Percentiles rank a stretch among this genome's conserved stretches.
phyloP scores from a whole-genome alignment of 1,139 yeast genomes.

The Pichia inconspicua region DNA sequence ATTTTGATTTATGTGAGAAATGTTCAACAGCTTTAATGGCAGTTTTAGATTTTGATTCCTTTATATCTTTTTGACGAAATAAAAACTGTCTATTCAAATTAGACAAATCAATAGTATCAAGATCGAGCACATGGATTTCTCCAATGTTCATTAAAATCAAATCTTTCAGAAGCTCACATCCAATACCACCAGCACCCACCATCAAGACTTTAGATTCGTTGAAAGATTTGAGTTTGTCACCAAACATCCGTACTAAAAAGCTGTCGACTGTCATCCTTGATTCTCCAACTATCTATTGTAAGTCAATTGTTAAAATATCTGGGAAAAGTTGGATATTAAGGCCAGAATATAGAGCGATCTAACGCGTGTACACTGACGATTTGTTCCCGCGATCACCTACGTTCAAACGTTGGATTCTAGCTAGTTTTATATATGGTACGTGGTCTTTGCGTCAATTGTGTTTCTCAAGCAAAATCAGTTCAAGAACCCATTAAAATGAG shows the following conservation, averaged over 20 bases:
- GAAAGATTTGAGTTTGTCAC: slow-evolving; percentile 30
- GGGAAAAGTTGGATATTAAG: too few relatives aligned
- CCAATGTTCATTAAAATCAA: slow-evolving; percentile 78
- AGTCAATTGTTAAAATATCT: too few relatives aligned
- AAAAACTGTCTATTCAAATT: slow-evolving; percentile 87
- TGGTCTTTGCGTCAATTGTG: neutral
- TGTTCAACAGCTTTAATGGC: slow-evolving; percentile 74
- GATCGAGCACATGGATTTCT: slow-evolving; percentile 84
- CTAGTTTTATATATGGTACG: neutral
- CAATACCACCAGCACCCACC: slow-evolving; percentile 99
- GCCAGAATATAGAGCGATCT: too few relatives aligned
- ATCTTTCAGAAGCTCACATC: slow-evolving; percentile 89
- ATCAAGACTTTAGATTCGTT: slow-evolving; percentile 56
- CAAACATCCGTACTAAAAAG: slow-evolving; percentile 39
- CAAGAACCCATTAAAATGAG: too few relatives aligned
- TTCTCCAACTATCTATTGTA: neutral
- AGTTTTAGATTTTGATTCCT: slow-evolving; percentile 73
- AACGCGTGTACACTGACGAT: too few relatives aligned
- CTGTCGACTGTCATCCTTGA: slow-evolving; percentile 29
- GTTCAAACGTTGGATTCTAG: too few relatives aligned
- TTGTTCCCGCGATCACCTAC: too few relatives aligned
- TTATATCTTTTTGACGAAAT: slow-evolving; percentile 76
- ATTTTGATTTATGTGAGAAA: slow-evolving; percentile 61
- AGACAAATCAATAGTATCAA: slow-evolving; percentile 88
- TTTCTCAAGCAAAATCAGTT: too few relatives aligned